Conservation (phyloP, 2,329 filamentous ascomycete genomes). For the Alternaria arbusti region DNA sequence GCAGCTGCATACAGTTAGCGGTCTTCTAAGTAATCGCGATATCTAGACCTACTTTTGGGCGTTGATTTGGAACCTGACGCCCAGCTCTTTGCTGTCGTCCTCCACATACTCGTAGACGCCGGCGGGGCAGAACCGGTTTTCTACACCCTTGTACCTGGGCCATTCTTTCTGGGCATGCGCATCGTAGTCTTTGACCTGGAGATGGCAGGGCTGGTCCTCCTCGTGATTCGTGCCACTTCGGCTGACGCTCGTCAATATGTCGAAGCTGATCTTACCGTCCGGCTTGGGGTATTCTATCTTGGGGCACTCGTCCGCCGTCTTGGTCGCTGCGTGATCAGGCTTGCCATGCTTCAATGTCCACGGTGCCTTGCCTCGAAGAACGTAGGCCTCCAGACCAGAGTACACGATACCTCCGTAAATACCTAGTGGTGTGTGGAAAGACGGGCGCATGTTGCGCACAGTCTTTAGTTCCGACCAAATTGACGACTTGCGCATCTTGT, state of each 20-base stretch:
- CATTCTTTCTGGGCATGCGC: conserved; percentile 82
- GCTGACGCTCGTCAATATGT: conserved; percentile 93
- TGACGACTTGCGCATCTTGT: conserved; percentile 79
- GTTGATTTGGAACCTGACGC: conserved; percentile 97
- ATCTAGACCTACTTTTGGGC: conserved; percentile 81
- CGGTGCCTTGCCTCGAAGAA: conserved; percentile 83
- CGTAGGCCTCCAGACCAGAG: conserved; percentile 87
- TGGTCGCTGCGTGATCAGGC: conserved; percentile 79
- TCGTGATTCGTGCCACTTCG: conserved; percentile 98
- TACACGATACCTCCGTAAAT: conserved; percentile 90
- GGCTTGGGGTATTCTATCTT: conserved; percentile 98
- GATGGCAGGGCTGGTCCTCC: conserved; percentile 95
- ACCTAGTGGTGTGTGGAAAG: conserved; percentile 86
- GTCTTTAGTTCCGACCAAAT: conserved; percentile 96
- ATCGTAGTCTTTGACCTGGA: conserved; percentile 96
- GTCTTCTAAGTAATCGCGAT: neutral
- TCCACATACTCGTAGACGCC: conserved; percentile 99
- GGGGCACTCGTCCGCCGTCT: conserved; percentile 75
- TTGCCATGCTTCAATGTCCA: conserved; percentile 91
- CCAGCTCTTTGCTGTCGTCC: conserved; percentile 82
- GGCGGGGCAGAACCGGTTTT: conserved; percentile 96
- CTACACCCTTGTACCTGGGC: conserved; percentile 87
- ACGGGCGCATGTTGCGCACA: conserved; percentile 96
- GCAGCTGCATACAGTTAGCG: conserved; percentile 66
- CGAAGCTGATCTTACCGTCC: conserved; percentile 92